Evolutionary conservation across 441 rosid species (phyloP).

Genomic region (Syzygium syzygioides): DNA sequence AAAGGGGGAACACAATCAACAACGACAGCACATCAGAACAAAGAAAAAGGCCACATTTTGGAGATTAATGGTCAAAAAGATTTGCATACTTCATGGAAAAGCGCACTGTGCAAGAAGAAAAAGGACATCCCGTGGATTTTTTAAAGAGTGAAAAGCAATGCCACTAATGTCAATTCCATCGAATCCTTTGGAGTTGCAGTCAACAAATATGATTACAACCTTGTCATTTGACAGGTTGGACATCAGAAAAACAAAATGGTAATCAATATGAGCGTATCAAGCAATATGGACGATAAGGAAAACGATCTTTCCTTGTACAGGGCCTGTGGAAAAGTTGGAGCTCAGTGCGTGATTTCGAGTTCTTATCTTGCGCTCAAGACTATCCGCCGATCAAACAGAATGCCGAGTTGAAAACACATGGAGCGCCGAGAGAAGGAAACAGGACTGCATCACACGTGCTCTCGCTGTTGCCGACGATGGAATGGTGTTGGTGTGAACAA

Average conservation of each 20-base stretch:
- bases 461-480: neutral
- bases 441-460: neutral
- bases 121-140: conserved; percentile 11
- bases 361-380: neutral
- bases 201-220: conserved; percentile 37
- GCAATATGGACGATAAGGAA: neutral
- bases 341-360: neutral
- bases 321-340: neutral
- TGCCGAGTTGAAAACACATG: neutral
- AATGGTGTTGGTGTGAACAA: neutral
- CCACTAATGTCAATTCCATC: conserved; percentile 9
- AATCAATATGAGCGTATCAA: neutral
- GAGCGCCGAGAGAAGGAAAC: neutral
- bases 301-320: neutral
- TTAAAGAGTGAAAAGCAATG: neutral
- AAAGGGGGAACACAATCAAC: conserved; percentile 13
- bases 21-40: conserved; percentile 8
- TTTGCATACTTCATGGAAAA: conserved; percentile 20
- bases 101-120: conserved; percentile 2
- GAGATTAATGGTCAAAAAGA: conserved; percentile 50
- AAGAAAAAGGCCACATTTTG: conserved; percentile 15
- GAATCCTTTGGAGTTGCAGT: conserved; percentile 22
- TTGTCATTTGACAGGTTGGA: conserved; percentile 27
- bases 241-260: conserved; percentile 1
- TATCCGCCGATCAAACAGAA: neutral